Percentiles rank a stretch among this genome's conserved stretches.
Evolutionary conservation across 345 rosid genomes (phyloP).

Genomic region (Aethionema arabicum): DNA sequence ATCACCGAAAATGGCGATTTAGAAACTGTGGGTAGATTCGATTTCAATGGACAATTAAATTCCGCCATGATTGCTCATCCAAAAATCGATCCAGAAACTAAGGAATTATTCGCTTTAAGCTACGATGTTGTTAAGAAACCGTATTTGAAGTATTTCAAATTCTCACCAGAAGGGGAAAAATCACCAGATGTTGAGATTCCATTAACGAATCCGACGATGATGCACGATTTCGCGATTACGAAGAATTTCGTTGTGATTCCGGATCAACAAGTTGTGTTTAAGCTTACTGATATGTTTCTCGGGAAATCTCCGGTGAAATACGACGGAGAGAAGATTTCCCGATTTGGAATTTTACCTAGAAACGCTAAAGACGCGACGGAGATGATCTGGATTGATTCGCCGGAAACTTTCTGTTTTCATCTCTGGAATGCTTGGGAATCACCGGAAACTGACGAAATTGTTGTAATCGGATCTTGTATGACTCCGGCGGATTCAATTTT

Average conservation of each 20-base stretch:
- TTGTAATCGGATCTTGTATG: constrained; percentile 96
- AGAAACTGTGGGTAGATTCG: constrained; percentile 67
- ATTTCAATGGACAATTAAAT: constrained; percentile 58
- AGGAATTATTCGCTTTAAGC: constrained; percentile 76
- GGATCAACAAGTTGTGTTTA: constrained; percentile 91
- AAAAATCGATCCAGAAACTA: constrained; percentile 65
- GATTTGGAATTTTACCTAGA: constrained; percentile 70
- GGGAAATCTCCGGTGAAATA: constrained; percentile 93
- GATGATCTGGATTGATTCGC: constrained; percentile 77
- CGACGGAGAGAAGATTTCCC: constrained; percentile 66
- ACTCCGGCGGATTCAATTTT: constrained; percentile 97
- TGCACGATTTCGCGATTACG: constrained; percentile 91
- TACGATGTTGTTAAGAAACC: constrained; percentile 84
- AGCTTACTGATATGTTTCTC: constrained; percentile 70
- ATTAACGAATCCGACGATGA: constrained; percentile 74
- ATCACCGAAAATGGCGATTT: constrained; percentile 63
- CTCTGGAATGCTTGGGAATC: constrained; percentile 98
- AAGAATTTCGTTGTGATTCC: constrained; percentile 84
- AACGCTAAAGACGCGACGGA: constrained; percentile 52
- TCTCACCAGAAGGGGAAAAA: constrained; percentile 62
- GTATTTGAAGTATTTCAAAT: constrained; percentile 68
- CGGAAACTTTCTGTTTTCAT: constrained; percentile 87
- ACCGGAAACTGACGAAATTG: constrained; percentile 72
- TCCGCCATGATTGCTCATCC: constrained; percentile 96
- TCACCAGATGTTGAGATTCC: constrained; percentile 84